Base-by-base conservation (phyloP, 768 basidiomycete species). In the Rhodotorula diobovata region DNA sequence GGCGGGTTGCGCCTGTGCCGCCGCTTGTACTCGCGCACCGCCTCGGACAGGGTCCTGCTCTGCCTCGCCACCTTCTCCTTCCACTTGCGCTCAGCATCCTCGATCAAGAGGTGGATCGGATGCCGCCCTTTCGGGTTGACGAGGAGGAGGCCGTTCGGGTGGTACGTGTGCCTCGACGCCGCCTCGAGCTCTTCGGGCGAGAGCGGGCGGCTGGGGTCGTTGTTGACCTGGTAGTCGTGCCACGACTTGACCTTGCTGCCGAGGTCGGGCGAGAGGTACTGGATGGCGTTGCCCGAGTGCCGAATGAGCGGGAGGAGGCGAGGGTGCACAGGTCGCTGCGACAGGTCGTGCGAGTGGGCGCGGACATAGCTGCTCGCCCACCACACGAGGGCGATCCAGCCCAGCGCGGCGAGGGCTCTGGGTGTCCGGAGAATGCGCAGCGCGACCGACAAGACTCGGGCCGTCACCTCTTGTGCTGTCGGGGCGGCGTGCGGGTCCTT, bases 1-100 rank as follows among this genome's bases (percentile, higher is more conserved):
- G 96, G 95, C 12, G 96, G 96, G 39, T 86, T 81, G 37, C 90
- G 85, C 5, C 61, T 34, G 79, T 94, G 92, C 66, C 93, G 84
- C 66, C 84, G 82, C 76, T 82, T 86, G 81, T 99, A 99, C 80
- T 95, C 92, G 20, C 80, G 80, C 1, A 92, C 90, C 0, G 95
- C 95, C 43, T 86, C 85, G 50, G 82, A 82, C 39, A 98, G 83
- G 2, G 90, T 89, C 76, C 84, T 86, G 80, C 90, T 93, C 82
- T 98, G 95, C 54, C 84, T 82, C 4, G 81, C 83, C 25, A 98
- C 80, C 76, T 88, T 84, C 1, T 68, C 74, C 1, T 79, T 84
- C 79, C 87, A 95, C 64, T 83, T 63, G 75, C 83, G 83, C 66
- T 84, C 81, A 3, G 82, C 81, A 10, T 76, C 72, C 37, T 78